Base-by-base conservation (phyloP, 2,329 filamentous ascomycete genomes). In the Akanthomyces muscarius region DNA sequence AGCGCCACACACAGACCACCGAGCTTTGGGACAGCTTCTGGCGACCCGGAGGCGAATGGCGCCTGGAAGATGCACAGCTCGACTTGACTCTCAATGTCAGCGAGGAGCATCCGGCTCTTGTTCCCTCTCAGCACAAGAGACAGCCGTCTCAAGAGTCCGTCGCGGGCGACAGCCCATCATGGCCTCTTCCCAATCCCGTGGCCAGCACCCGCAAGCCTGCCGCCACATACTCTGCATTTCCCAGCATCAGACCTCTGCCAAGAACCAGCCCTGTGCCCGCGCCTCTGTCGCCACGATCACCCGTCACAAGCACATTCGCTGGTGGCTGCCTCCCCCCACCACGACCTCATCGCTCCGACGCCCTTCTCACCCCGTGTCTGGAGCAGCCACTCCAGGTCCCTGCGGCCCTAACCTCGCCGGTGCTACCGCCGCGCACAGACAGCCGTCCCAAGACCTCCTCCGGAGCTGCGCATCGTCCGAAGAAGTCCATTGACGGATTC, bases 1-100 rank as follows among this genome's bases (percentile, higher is more conserved):
- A 81, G 64, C 80, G 82, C 65, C 77, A 80, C 62, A 69, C 75
- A 23, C 76, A 80, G 38, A 74, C 75, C 5, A 70, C 76, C 30
- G 77, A 81, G 67, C 69, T 83, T 2, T 85, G 82, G 81, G 79
- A 84, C 67, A 80, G 73, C 60, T 85, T 83, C 68, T 83, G 80
- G 81, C 68, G 69, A 45, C 68, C 65, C 1, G 66, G 59, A 36
- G 60, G 61, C 10, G 61, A 63, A 23, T 63, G 61, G 61, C 53
- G 61, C 14, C 48, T 58, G 5, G 62, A 65, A 38, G 54, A 33
- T 21, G 62, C 61, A 10, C 52, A 62, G 21, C 33, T 53, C 48
- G 68, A 66, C 51, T 64, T 65, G 18, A 62, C 66, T 14, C 45
- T 55, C 1, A 41, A 65, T 65, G 23, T 63, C 69, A 11, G 68